phyloP scores from a whole-genome alignment of 176 grass and related monocot genomes.

The Poa annua region DNA sequence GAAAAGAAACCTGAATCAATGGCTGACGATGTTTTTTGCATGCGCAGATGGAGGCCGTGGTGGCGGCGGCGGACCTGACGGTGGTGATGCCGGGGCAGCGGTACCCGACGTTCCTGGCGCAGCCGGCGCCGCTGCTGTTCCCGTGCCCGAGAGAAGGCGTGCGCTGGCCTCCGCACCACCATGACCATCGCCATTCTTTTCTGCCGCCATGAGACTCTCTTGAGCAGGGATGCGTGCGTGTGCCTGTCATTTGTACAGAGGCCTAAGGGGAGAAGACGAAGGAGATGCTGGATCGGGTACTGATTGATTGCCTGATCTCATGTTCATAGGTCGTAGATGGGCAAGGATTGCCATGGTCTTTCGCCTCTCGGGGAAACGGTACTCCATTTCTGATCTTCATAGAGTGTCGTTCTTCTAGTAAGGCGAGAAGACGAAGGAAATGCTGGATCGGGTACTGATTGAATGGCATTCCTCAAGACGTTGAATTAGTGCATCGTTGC shows the following conservation, averaged over 20 bases:
- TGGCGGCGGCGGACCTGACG: conserved; percentile 50
- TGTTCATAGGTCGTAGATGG: too few species aligned
- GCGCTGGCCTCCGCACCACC: conserved; percentile 56
- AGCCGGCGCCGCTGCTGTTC: conserved; percentile 71
- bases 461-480: not conserved
- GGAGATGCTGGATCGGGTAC: too few species aligned
- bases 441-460: not conserved
- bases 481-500: not conserved
- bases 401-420: too few species aligned
- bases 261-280: not conserved
- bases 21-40: not conserved
- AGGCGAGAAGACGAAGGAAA: not conserved
- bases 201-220: conserved; percentile 35
- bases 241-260: conserved; percentile 17
- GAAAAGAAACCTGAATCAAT: not conserved
- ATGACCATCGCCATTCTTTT: conserved; percentile 35
- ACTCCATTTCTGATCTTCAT: too few species aligned
- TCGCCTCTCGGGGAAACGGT: too few species aligned
- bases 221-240: not conserved
- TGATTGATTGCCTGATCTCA: too few species aligned
- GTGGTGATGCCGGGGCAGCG: conserved; percentile 95
- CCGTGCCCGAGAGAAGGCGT: conserved; percentile 78
- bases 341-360: too few species aligned
- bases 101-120: conserved; percentile 90
- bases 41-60: conserved; percentile 48